Percentiles rank a stretch among this genome's conserved stretches.
Evolutionary conservation across 768 basidiomycete species (phyloP).

Genomic region (Leccinum sublutescens): DNA sequence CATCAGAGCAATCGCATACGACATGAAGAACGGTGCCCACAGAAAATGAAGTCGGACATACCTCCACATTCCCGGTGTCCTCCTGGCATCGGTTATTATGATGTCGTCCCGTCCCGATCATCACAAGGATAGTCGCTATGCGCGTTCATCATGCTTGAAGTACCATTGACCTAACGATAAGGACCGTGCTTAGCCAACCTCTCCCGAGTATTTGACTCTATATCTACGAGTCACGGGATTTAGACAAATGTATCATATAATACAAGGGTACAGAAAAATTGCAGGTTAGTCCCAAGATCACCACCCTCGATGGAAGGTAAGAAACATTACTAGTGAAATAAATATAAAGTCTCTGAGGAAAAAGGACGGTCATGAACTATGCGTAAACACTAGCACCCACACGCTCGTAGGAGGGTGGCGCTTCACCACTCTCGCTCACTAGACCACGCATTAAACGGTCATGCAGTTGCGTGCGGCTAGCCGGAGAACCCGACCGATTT

Average conservation of each 20-base stretch:
- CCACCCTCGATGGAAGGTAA: neutral
- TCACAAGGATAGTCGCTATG: conserved; percentile 27
- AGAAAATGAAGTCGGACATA: conserved; percentile 23
- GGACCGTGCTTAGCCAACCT: conserved; percentile 20
- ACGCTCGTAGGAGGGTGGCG: conserved; percentile 53
- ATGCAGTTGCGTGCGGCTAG: conserved; percentile 52
- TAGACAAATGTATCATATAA: no score
- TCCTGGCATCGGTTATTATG: conserved; percentile 64
- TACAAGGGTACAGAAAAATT: no score
- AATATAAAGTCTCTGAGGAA: neutral
- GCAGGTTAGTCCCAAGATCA: no score
- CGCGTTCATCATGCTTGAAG: conserved; percentile 20
- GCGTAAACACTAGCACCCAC: neutral
- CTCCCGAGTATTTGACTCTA: conserved; percentile 17
- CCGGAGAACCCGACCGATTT: conserved; percentile 38
- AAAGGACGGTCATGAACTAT: neutral
- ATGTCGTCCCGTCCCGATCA: conserved; percentile 53
- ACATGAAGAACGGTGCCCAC: neutral
- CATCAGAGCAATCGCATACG: neutral
- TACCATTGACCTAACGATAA: conserved; percentile 23
- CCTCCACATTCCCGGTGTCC: conserved; percentile 72
- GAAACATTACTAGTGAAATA: neutral
- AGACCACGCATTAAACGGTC: conserved; percentile 82
- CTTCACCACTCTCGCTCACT: conserved; percentile 78
- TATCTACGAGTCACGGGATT: no score